Base-by-base conservation (phyloP, 495 filamentous ascomycete genomes). In the Aspergillus ostianus region DNA sequence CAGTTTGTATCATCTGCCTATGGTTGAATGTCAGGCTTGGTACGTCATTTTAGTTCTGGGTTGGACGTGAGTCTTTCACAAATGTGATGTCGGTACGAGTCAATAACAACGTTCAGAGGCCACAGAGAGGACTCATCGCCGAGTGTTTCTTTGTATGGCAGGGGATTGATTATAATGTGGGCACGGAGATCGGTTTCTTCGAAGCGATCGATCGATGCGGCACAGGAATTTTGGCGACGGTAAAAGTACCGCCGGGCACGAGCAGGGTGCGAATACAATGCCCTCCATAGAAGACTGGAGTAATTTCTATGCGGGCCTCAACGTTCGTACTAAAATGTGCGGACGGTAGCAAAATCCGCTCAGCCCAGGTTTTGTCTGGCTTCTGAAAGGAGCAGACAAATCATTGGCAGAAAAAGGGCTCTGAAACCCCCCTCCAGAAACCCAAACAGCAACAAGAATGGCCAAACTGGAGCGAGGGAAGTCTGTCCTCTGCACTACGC, bases 11-110 rank as follows among this genome's bases (percentile, higher is more conserved):
- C 30, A 21, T 56, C 41, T 58, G 36, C 46, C 55, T 41, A 54
- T 2, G 58, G 56, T 48, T 48, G 44, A 47, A 51, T 49, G 58
- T 50, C 48, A 56, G 60, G 56, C 20, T 55, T 47, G 51, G 66
- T 77, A 77, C 75, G 71, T 72, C 73, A 75, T 78, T 58, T 30
- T 73, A 56, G 58, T 45, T 53, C 53, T 51, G 45, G 6, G 30
- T 57, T 51, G 51, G 20, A 47, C 54, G 30, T 36, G 32, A 18
- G 55, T 61, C 57, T 56, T 58, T 50, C 46, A 63, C 55, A 27
- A 57, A 52, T 50, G 44, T 47, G 64, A 41, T 44, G 51, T 66
- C 49, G 57, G 52, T 20, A 49, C 47, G 47, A 45, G 3, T 55
- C 59, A 53, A 30, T 41, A 59, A 62, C 53, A 51, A 59, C 59